Evolutionary conservation across 352 stramenopile species (phyloP), one percentile per base, ranked within the genome.

Genomic region (Globisporangium spiculum): DNA sequence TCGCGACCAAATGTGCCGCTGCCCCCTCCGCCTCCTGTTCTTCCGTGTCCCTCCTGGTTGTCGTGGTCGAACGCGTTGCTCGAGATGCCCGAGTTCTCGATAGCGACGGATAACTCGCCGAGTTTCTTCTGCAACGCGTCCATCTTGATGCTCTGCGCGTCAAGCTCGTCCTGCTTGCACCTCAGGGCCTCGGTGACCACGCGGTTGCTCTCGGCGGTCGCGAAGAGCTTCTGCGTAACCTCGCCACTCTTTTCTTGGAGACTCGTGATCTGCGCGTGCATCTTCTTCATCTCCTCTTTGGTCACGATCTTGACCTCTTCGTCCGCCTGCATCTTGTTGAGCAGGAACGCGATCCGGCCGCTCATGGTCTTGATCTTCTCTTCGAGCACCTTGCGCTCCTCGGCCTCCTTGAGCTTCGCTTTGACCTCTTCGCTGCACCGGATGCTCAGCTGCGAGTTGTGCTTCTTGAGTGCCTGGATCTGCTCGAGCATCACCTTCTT

Each of bases 321-420:
- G 67, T 99, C 95, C 10, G 89, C 92, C 69, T 99, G 94, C 83
- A 99, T 97, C 72, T 98, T 98, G 80, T 98, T 99, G 56, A 99
- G 88, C 44, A 99, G 66, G 72, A 98, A 98, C 20, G 89, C 89
- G 3, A 99, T 78, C 4, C 96, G 92, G 0, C 92, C 89, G 67
- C 93, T 96, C 73, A 98, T 88, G 16, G 92, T 98, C 60, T 90
- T 88, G 64, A 98, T 74, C 72, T 99, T 99, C 60, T 98, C 96
- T 46, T 98, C 88, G 0, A 97, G 84, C n/a, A 91, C 84, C 36
- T 97, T 97, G 34, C 90, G 79, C 55, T 97, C 88, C 56, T 98
- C 96, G 5, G 94, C 81, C 65, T 98, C 92, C 41, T 92, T 88
- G 2, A 98, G 84, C 72, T 98, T 98, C 22, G 82, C 77, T 61